Base-by-base conservation (phyloP, 192 early-diverging fungal species). In the Coemansia interrupta region DNA sequence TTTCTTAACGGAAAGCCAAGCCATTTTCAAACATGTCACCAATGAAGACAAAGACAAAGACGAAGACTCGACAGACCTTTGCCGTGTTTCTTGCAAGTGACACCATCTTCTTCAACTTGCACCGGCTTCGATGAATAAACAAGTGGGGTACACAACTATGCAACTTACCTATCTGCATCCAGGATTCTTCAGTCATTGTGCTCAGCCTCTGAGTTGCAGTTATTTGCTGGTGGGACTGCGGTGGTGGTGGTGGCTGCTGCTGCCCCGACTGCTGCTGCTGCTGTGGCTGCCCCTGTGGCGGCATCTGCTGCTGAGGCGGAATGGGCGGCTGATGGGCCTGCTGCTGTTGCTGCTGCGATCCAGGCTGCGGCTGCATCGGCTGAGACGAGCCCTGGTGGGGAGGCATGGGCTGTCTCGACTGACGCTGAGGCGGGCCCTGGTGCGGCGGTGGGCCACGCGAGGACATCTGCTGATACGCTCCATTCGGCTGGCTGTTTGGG, bases 151-250 rank as follows among this genome's bases (percentile, higher is more conserved):
- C 32, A 36, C 32, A 8, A 36, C 32, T 11, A 36, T 11, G 19
- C 24, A n/a, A 51, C 70, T 52, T 68, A 63, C 71, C 75, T 42
- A 78, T 78, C 43, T 78, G 75, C 54, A 72, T 56, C 75, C 75
- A 78, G 18, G 67, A 61, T 7, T 72, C 61, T 20, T 78, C 75
- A 11, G 68, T 72, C 56, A 68, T 61, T 4, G 69, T 56, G 46
- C 65, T 78, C 14, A 78, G 68, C 6, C 69, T 63, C 65, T 78
- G 75, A 0, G 75, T 41, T 0, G 68, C 24, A 19, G 68, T 72
- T 19, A 56, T 51, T 4, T 66, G 60, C 46, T 66, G 64, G 41
- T 64, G 70, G n/a, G 59, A 17, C 47, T 41, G 68, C 15, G 54
- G 60, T 5, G 49, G 51, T 22, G 52, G 52, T 46, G 45, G 60